Conservation (phyloP, 768 basidiomycete genomes). For the Mycena galericulata region DNA sequence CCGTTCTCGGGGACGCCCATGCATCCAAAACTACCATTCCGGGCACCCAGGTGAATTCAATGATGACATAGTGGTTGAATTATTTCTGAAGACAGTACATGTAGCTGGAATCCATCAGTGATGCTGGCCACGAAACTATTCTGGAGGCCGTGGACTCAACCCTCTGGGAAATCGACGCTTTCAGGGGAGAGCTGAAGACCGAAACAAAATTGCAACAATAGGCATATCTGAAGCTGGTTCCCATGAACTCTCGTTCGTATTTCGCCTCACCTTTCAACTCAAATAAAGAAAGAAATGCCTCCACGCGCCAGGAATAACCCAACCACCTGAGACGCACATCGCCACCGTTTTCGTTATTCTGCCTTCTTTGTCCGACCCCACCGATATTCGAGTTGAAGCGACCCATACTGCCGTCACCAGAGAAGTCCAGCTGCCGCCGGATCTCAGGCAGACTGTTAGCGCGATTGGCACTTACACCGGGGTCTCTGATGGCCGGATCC, state of each 20-base stretch:
- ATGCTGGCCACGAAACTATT: background rate
- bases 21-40: background rate
- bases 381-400: background rate
- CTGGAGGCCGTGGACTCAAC: background rate
- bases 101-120: background rate
- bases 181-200: fast-evolving
- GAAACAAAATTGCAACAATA: background rate
- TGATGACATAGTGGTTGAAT: no score
- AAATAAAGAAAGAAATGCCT: background rate
- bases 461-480: conserved; percentile 13
- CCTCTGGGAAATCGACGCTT: background rate
- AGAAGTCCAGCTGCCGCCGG: background rate
- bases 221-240: background rate
- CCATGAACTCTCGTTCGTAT: conserved; percentile 17
- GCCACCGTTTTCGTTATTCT: conserved; percentile 12
- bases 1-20: background rate
- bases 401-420: background rate
- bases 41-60: background rate
- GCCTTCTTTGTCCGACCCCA: background rate
- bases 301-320: background rate
- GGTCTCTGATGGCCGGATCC: conserved; percentile 6
- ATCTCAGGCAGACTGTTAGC: conserved; percentile 4
- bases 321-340: no score
- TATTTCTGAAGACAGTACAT: background rate
- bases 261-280: background rate